A percentile compares a stretch with the other conserved stretches of the same genome.
Evolutionary conservation across 2,329 filamentous ascomycete genomes (phyloP).

Genomic region (Paramyrothecium roridum): DNA sequence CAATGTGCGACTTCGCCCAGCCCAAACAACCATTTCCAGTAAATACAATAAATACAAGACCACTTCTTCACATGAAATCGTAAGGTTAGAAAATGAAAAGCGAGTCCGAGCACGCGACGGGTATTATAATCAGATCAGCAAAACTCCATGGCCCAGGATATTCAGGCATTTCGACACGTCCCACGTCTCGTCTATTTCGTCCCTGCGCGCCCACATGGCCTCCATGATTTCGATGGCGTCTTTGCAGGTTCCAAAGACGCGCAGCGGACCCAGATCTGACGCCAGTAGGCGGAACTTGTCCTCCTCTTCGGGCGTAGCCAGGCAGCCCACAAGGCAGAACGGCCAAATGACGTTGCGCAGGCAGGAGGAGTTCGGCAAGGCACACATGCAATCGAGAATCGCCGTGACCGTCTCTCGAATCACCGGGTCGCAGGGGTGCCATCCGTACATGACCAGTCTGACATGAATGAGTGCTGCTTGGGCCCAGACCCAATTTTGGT

Average conservation of each 20-base stretch:
- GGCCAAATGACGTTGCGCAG: slow-evolving; percentile 36
- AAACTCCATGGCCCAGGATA: slow-evolving; percentile 33
- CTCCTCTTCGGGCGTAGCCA: slow-evolving; percentile 36
- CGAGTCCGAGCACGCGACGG: background rate
- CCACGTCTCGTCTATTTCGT: slow-evolving; percentile 38
- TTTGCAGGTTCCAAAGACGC: slow-evolving; percentile 41
- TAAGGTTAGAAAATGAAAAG: background rate
- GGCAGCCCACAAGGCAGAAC: slow-evolving; percentile 37
- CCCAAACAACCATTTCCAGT: background rate
- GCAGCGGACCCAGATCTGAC: slow-evolving; percentile 35
- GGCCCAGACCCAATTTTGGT: slow-evolving; percentile 41
- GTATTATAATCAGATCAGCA: slow-evolving; percentile 28
- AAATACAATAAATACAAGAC: background rate
- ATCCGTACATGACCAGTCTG: slow-evolving; percentile 45
- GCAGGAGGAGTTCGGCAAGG: slow-evolving; percentile 24
- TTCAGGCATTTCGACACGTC: slow-evolving; percentile 41
- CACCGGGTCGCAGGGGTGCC: slow-evolving; percentile 44
- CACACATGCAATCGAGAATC: slow-evolving; percentile 29
- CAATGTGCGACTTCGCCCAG: no score
- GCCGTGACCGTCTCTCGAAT: slow-evolving; percentile 29
- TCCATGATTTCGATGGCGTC: slow-evolving; percentile 44
- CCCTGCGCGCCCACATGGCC: slow-evolving; percentile 38
- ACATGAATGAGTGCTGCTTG: slow-evolving; percentile 46
- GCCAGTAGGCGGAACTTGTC: slow-evolving; percentile 38
- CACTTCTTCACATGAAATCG: background rate